Evolutionary conservation across 305 asterid genomes (phyloP).

Genomic region (Fraxinus ornus): DNA sequence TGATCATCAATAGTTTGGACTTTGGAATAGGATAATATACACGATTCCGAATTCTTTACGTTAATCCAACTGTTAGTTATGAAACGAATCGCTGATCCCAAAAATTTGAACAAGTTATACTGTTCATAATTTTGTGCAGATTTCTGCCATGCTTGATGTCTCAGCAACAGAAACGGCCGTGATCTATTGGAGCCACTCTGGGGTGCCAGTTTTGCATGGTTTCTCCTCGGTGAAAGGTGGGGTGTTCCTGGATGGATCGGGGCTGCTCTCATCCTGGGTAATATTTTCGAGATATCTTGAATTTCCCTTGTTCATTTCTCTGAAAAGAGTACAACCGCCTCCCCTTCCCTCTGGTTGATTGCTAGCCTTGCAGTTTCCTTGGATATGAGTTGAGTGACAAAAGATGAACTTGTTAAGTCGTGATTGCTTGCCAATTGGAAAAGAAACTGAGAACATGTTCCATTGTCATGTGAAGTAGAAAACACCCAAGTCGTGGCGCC

Average conservation of each 20-base stretch:
- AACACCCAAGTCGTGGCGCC: too few relatives aligned
- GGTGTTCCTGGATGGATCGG: constrained; percentile 65
- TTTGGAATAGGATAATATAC: background rate
- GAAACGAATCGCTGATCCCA: background rate
- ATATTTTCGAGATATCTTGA: background rate
- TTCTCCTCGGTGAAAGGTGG: constrained; percentile 71
- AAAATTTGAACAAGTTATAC: background rate
- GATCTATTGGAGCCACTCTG: constrained; percentile 62
- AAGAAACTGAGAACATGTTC: too few relatives aligned
- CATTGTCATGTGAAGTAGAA: too few relatives aligned
- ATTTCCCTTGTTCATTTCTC: background rate
- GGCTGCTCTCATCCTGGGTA: constrained; percentile 61
- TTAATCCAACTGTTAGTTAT: background rate
- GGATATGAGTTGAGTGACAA: too few relatives aligned
- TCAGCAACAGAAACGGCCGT: constrained; percentile 69
- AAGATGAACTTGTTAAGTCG: too few relatives aligned
- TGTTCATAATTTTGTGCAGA: constrained; percentile 26
- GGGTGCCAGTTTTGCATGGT: constrained; percentile 77
- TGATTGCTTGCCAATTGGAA: too few relatives aligned
- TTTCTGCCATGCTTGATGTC: constrained; percentile 62
- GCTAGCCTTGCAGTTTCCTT: too few relatives aligned
- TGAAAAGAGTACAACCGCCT: too few relatives aligned
- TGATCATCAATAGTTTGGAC: background rate
- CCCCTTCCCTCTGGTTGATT: too few relatives aligned
- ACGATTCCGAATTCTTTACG: background rate